phyloP scores from a whole-genome alignment of 2,329 filamentous ascomycete genomes.

The Botrytis byssoidea region DNA sequence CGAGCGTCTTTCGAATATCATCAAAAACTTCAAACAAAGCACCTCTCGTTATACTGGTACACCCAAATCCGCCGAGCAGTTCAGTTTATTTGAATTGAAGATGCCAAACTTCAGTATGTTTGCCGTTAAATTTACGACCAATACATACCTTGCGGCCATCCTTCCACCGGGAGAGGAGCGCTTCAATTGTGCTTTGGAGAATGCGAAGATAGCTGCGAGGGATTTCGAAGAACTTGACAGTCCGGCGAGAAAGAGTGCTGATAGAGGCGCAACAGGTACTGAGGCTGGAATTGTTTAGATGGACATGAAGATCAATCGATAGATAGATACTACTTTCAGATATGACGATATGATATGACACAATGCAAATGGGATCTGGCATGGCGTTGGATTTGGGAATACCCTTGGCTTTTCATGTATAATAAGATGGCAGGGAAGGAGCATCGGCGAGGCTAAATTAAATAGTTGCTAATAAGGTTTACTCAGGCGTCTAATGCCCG shows the following conservation, averaged over 20 bases:
- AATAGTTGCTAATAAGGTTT: background rate
- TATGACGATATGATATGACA: constrained; percentile 12
- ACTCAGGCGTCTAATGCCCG: background rate
- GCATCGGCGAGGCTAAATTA: background rate
- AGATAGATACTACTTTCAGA: constrained; percentile 4
- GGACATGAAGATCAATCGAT: background rate
- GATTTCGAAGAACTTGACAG: constrained; percentile 72
- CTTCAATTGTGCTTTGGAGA: constrained; percentile 87
- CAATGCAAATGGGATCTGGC: constrained; percentile 5
- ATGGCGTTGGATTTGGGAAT: constrained; percentile 22
- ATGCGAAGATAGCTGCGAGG: constrained; percentile 81
- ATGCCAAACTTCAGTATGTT: constrained; percentile 85
- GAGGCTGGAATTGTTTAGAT: constrained; percentile 5
- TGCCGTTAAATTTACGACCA: constrained; percentile 92
- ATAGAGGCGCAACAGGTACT: constrained; percentile 32
- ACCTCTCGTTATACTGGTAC: constrained; percentile 74
- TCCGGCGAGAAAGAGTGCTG: constrained; percentile 40
- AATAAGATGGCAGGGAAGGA: background rate
- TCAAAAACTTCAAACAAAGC: constrained; percentile 96
- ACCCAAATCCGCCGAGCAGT: constrained; percentile 78
- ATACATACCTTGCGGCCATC: constrained; percentile 92
- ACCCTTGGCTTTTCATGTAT: constrained; percentile 21
- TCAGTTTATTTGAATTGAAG: constrained; percentile 78
- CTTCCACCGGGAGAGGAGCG: constrained; percentile 87
- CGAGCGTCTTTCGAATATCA: constrained; percentile 92